phyloP scores from a whole-genome alignment of 2,329 filamentous ascomycete species.

The Cryphonectria naterciae region DNA sequence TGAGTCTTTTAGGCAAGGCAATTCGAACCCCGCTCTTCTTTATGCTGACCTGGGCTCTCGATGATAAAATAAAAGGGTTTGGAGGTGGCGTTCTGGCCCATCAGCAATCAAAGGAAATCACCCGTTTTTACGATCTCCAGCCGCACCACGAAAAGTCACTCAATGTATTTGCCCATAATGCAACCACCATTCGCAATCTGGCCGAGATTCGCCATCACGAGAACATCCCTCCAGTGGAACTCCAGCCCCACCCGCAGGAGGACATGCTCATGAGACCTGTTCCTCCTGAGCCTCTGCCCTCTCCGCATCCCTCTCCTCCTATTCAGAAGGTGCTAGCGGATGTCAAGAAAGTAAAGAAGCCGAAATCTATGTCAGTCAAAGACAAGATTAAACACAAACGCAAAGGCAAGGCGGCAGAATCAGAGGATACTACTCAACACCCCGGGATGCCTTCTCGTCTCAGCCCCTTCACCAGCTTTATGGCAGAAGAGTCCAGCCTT shows the following conservation, averaged over 20 bases:
- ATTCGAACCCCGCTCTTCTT: too few relatives aligned
- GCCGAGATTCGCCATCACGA: slow-evolving; percentile 24
- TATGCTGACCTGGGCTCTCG: slow-evolving; percentile 3
- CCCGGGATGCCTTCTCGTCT: not conserved
- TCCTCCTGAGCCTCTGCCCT: not conserved
- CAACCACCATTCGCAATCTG: slow-evolving; percentile 25
- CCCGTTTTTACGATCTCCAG: slow-evolving; percentile 18
- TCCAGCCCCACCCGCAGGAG: not conserved
- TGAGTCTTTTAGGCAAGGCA: slow-evolving; percentile 3
- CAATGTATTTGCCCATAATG: slow-evolving; percentile 21
- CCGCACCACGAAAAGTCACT: slow-evolving; percentile 2
- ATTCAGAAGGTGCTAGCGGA: not conserved
- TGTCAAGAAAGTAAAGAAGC: slow-evolving; percentile 1
- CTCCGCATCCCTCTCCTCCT: not conserved
- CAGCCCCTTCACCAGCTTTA: not conserved
- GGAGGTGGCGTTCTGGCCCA: slow-evolving; percentile 26
- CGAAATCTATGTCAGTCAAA: not conserved
- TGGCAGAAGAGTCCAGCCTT: slow-evolving; percentile 1
- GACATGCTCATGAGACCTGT: slow-evolving; percentile 21
- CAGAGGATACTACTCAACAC: not conserved
- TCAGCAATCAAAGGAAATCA: slow-evolving; percentile 23
- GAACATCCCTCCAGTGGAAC: slow-evolving; percentile 11
- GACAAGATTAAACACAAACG: not conserved
- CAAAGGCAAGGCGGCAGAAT: not conserved
- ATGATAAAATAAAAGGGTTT: slow-evolving; percentile 16